phyloP scores from a whole-genome alignment of 2,329 filamentous ascomycete species.

The Dactylonectria estremocensis region DNA sequence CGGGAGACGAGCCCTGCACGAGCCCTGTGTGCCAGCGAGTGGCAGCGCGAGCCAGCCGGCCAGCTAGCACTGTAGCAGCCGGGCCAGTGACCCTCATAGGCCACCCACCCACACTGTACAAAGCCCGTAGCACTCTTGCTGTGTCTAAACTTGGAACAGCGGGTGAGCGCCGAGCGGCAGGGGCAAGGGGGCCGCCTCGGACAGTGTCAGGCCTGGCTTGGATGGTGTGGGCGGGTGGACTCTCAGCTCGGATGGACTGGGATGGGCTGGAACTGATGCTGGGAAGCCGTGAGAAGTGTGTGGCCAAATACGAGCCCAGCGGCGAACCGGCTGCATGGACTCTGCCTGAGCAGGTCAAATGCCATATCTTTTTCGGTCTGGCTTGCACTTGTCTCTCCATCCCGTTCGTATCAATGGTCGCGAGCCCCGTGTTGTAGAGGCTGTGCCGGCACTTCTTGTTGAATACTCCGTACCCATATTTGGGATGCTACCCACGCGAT shows the following conservation, averaged over 20 bases:
- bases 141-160: slow-evolving; percentile 41
- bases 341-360: slow-evolving; percentile 14
- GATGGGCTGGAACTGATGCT: slow-evolving; percentile 12
- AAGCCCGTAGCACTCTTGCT: background rate
- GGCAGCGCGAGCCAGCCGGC: slow-evolving; percentile 25
- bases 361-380: slow-evolving; percentile 6
- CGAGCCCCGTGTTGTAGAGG: slow-evolving; percentile 14
- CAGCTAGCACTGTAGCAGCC: slow-evolving; percentile 19
- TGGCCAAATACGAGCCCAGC: slow-evolving; percentile 33
- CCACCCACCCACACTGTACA: slow-evolving; percentile 32
- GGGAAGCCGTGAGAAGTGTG: slow-evolving; percentile 16
- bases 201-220: background rate
- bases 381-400: slow-evolving; percentile 9
- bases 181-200: slow-evolving; percentile 23
- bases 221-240: slow-evolving; percentile 10
- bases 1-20: slow-evolving; percentile 3
- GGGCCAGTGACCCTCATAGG: slow-evolving; percentile 15
- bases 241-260: slow-evolving; percentile 6
- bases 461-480: background rate
- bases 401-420: slow-evolving; percentile 29
- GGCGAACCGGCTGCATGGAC: slow-evolving; percentile 23
- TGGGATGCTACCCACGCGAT: background rate
- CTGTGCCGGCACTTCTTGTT: slow-evolving; percentile 14
- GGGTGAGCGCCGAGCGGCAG: slow-evolving; percentile 22
- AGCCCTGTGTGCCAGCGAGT: slow-evolving; percentile 21